Evolutionary conservation across 2,329 filamentous ascomycete genomes (phyloP).

Genomic region (Chaetomium globosum): DNA sequence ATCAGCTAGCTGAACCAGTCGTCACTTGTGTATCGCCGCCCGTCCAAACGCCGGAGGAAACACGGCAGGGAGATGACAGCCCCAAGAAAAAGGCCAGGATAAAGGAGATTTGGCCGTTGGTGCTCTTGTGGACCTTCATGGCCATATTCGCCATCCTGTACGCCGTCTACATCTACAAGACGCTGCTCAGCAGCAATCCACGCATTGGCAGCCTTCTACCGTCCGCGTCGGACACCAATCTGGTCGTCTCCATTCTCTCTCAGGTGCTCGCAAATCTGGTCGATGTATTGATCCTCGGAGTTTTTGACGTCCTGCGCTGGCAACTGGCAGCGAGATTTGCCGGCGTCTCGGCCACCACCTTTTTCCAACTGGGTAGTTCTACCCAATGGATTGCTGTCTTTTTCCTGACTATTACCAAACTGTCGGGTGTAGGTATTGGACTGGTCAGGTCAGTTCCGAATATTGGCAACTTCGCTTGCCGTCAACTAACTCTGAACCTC

Average conservation of each 20-base stretch:
- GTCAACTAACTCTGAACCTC: neutral
- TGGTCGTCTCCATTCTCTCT: slow-evolving; percentile 17
- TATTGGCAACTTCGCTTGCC: neutral
- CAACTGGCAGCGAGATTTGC: slow-evolving; percentile 3
- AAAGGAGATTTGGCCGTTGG: slow-evolving; percentile 11
- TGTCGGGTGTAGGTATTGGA: neutral
- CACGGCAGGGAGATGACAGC: neutral
- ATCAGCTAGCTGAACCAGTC: neutral
- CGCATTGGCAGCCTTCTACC: slow-evolving; percentile 12
- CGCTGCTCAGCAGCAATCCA: slow-evolving; percentile 12
- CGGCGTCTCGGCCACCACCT: slow-evolving; percentile 16
- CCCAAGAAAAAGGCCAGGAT: neutral
- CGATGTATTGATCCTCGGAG: slow-evolving; percentile 6
- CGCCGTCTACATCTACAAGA: slow-evolving; percentile 14
- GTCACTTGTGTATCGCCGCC: neutral
- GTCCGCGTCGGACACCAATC: slow-evolving; percentile 12
- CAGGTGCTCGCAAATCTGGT: slow-evolving; percentile 14
- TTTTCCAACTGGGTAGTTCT: slow-evolving; percentile 16
- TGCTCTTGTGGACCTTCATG: slow-evolving; percentile 10
- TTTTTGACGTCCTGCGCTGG: slow-evolving; percentile 16
- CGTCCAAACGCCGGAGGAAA: too few relatives aligned
- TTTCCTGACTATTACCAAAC: slow-evolving; percentile 15
- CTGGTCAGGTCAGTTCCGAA: slow-evolving; percentile 6
- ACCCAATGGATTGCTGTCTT: slow-evolving; percentile 17
- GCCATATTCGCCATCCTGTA: slow-evolving; percentile 11